phyloP scores from a whole-genome alignment of 495 filamentous ascomycete genomes.

The Penicillium desertorum region DNA sequence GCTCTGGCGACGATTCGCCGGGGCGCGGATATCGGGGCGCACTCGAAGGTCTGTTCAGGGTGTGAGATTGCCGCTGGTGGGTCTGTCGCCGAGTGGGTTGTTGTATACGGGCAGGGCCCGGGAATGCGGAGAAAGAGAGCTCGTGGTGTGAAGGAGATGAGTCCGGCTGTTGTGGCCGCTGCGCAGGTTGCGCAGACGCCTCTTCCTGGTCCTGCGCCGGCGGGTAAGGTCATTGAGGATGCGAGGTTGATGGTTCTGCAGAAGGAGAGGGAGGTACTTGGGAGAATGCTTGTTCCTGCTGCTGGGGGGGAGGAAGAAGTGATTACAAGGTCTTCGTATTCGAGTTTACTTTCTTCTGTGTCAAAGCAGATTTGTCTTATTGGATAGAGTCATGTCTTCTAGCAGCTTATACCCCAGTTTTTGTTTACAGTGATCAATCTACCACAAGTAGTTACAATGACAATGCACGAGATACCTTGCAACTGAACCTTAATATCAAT shows the following conservation, averaged over 20 bases:
- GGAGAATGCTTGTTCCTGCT: conserved; percentile 38
- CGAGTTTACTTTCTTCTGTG: not conserved
- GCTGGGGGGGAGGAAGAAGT: conserved; percentile 33
- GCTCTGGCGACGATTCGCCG: conserved; percentile 32
- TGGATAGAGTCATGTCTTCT: not conserved
- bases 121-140: conserved; percentile 38
- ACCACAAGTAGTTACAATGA: not conserved
- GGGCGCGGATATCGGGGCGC: conserved; percentile 38
- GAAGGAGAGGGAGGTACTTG: conserved; percentile 46
- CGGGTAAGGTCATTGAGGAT: conserved; percentile 45
- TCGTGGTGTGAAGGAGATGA: conserved; percentile 23
- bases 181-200: conserved; percentile 23
- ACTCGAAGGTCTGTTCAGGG: conserved; percentile 43
- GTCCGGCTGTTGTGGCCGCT: conserved; percentile 26
- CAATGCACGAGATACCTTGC: not conserved
- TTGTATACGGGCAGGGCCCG: conserved; percentile 44
- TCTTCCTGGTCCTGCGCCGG: conserved; percentile 26
- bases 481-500: not conserved
- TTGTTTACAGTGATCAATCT: not conserved
- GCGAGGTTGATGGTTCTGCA: conserved; percentile 46
- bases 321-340: conserved; percentile 3
- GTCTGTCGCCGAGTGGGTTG: conserved; percentile 40
- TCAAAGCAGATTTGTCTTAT: not conserved
- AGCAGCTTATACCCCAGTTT: conserved; percentile 9
- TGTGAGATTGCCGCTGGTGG: conserved; percentile 34